These are phyloP conservation scores for Malassezia globosa DNA, from an alignment of 1,284 basidiomycete species.

Conservation along the genomic window DNA sequence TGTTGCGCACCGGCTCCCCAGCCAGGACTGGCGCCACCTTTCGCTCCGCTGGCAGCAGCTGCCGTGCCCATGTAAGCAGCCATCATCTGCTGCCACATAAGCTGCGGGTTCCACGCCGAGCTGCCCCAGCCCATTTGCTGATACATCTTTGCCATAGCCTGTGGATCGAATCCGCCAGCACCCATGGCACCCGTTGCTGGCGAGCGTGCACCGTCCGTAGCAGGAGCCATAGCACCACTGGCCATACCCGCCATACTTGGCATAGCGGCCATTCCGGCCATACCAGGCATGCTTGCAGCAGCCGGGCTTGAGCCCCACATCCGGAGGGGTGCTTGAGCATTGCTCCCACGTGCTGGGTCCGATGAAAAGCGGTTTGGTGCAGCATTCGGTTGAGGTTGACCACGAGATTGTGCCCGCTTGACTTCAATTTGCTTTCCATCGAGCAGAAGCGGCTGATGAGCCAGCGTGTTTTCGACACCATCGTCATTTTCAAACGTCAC, in stretches of 20 bases:
- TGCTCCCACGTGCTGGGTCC: conserved; percentile 16
- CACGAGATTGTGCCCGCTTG: conserved; percentile 51
- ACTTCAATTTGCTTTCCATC: conserved; percentile 69
- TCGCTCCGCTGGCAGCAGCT: conserved; percentile 4
- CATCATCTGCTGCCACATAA: conserved; percentile 45
- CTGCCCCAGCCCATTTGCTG: conserved; percentile 51
- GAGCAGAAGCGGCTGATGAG: conserved; percentile 40
- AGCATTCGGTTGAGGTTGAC: conserved; percentile 23
- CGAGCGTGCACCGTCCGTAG: conserved; percentile 16
- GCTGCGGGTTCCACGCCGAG: conserved; percentile 40
- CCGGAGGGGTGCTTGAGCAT: conserved; percentile 10
- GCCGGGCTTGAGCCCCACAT: no score
- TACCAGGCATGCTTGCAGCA: not conserved
- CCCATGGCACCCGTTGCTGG: not conserved
- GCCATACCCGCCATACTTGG: conserved; percentile 25
- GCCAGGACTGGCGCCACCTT: conserved; percentile 13
- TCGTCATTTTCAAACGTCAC: conserved; percentile 80
- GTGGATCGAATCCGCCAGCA: conserved; percentile 48
- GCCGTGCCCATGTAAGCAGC: conserved; percentile 20
- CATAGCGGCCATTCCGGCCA: conserved; percentile 14
- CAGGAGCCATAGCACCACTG: not conserved
- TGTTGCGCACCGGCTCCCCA: conserved; percentile 14
- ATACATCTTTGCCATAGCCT: conserved; percentile 53
- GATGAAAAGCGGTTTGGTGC: conserved; percentile 12
- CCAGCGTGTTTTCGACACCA: conserved; percentile 58